phyloP scores from a whole-genome alignment of 2,329 filamentous ascomycete genomes.

The Lasiodiplodia theobromae region DNA sequence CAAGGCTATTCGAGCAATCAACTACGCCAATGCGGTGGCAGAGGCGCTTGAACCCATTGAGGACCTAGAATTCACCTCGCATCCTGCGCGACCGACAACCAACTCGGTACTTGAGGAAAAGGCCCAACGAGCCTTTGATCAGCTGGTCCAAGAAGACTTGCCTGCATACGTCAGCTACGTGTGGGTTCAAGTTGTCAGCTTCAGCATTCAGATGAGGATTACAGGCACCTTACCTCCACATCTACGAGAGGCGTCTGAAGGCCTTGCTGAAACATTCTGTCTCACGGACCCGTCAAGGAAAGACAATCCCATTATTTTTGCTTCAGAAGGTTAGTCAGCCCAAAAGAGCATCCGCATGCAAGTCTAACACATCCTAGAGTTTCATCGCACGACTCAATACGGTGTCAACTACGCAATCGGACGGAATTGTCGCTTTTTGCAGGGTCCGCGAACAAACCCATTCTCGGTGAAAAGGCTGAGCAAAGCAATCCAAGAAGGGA shows the following conservation, averaged over 20 bases:
- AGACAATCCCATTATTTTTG: constrained; percentile 80
- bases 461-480: constrained; percentile 68
- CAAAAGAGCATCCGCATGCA: background rate
- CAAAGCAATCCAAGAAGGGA: constrained; percentile 67
- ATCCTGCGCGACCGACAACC: constrained; percentile 58
- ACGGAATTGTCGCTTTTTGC: constrained; percentile 79
- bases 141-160: constrained; percentile 70
- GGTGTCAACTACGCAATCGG: constrained; percentile 76
- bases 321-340: constrained; percentile 67
- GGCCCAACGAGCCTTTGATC: constrained; percentile 69
- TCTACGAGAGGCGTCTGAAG: constrained; percentile 73
- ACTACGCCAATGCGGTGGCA: constrained; percentile 73
- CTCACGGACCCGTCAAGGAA: constrained; percentile 74
- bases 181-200: constrained; percentile 73
- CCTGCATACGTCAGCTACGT: constrained; percentile 75
- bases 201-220: constrained; percentile 71
- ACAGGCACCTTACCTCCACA: constrained; percentile 70
- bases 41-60: constrained; percentile 65
- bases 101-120: constrained; percentile 69
- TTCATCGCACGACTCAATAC: constrained; percentile 77
- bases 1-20: constrained; percentile 74
- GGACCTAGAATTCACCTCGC: constrained; percentile 63
- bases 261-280: constrained; percentile 78
- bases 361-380: constrained; percentile 60
- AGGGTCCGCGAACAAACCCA: constrained; percentile 74